Base-by-base conservation (phyloP, 1,284 basidiomycete genomes). In the Hypsizygus ulmarius region DNA sequence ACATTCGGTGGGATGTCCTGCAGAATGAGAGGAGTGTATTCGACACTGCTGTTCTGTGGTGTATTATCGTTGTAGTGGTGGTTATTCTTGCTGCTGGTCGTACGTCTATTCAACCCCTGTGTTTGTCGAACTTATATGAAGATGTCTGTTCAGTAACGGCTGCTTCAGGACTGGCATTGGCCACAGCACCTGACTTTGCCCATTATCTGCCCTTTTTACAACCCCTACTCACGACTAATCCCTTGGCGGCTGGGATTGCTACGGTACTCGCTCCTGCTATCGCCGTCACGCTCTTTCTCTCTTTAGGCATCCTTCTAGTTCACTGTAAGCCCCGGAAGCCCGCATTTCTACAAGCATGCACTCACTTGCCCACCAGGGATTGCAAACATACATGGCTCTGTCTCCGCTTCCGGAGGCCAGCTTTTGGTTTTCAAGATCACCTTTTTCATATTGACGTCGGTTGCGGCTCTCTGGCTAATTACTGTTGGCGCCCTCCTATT, bases 1-100 rank as follows among this genome's bases (percentile, higher is more conserved):
- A 91, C 60, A 79, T 93, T 25, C 65, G 84, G 43, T 93, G 89
- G 88, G 78, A 82, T 51, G 80, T 88, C 40, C 65, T 91, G 15
- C 87, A 88, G 55, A 71, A 74, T 51, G 77, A 79, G 53, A 64
- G 75, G n/a, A 73, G 69, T 18, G 50, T 61, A 43, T 55, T 74
- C 55, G 75, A 76, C 50, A 60, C 63, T 33, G 43, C 71, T 29
- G 69, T 72, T 3, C 79, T 85, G 55, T 87, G 84, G 82, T 63
- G 69, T 14, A 64, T 84, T 21, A 70, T 85, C 3, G 63, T 66
- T 5, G 64, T 79, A 3, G 66, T 80, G 7, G 66, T 68, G 1
- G 56, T 84, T 1, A 54, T 81, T 16, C 68, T 90, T n/a, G 79
- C 72, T 21, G 68, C 77, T 41, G 76, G 78, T 18, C 63, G 88